phyloP scores from a whole-genome alignment of 2,329 filamentous ascomycete species.

The Leptographium flavum region DNA sequence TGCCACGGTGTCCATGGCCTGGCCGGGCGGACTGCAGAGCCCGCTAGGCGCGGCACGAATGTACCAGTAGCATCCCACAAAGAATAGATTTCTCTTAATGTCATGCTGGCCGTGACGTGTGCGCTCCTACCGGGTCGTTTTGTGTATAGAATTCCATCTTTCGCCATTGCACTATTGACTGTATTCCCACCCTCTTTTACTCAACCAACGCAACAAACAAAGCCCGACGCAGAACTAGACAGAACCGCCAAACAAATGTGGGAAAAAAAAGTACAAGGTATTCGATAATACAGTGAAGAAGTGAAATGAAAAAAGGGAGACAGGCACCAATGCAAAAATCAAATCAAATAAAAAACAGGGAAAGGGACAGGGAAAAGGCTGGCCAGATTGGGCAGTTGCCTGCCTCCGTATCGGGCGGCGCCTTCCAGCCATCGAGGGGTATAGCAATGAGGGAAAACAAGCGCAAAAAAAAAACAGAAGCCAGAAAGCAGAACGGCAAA shows the following conservation, averaged over 20 bases:
- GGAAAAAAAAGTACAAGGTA: neutral
- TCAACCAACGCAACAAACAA: neutral
- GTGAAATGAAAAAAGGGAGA: no score
- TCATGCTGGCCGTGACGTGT: neutral
- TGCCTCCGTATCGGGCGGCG: no score
- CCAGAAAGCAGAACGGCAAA: neutral
- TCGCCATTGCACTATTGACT: no score
- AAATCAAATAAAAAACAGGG: no score
- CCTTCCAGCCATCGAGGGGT: neutral
- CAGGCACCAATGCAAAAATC: no score
- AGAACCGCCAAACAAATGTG: no score
- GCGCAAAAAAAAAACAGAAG: neutral
- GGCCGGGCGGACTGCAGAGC: neutral
- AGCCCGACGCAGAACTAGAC: no score
- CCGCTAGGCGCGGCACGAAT: neutral
- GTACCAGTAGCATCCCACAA: conserved; percentile 3
- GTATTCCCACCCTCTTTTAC: no score
- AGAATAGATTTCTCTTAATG: neutral
- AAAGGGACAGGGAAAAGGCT: no score
- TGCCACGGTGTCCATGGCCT: neutral
- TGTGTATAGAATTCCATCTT: no score
- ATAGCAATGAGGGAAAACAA: neutral
- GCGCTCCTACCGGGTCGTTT: neutral
- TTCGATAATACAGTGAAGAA: no score
- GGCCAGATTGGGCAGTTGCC: no score